phyloP scores from a whole-genome alignment of 192 early-diverging fungal genomes.

The Coemansia sp. region DNA sequence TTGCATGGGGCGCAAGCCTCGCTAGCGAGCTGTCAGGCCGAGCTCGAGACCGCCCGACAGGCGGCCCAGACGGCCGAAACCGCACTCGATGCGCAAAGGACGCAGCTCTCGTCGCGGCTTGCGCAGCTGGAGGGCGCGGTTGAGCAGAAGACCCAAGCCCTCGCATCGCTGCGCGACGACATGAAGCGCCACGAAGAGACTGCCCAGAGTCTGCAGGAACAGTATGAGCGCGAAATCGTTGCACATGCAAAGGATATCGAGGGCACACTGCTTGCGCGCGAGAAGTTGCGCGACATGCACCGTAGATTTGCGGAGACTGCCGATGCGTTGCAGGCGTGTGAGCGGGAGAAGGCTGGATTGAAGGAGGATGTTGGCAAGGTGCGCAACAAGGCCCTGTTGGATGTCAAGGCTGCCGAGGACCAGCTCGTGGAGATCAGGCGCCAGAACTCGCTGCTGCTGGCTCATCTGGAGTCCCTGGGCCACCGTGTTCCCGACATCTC shows the following conservation, averaged over 20 bases:
- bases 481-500: constrained; percentile 43
- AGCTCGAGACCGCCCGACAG: constrained; percentile 18
- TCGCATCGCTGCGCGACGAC: constrained; percentile 54
- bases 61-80: constrained; percentile 50
- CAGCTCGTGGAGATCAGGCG: constrained; percentile 59
- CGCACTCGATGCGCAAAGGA: constrained; percentile 50
- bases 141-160: constrained; percentile 20
- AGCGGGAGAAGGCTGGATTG: constrained; percentile 9
- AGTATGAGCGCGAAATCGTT: constrained; percentile 69
- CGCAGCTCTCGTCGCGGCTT: constrained; percentile 30
- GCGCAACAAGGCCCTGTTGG: constrained; percentile 12
- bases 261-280: constrained; percentile 45
- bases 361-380: constrained; percentile 36
- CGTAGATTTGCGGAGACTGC: constrained; percentile 16
- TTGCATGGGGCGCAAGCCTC: constrained; percentile 27
- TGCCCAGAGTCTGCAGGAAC: constrained; percentile 60
- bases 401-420: constrained; percentile 50
- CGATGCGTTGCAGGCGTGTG: constrained; percentile 24
- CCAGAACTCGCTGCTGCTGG: constrained; percentile 74
- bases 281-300: constrained; percentile 41
- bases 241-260: constrained; percentile 64
- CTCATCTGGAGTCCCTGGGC: constrained; percentile 68
- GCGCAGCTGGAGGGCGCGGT: constrained; percentile 21
- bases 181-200: constrained; percentile 55
- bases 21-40: constrained; percentile 23